Conservation (phyloP, 2,329 filamentous ascomycete species). For the Immersiporthe knoxdaviesiana region DNA sequence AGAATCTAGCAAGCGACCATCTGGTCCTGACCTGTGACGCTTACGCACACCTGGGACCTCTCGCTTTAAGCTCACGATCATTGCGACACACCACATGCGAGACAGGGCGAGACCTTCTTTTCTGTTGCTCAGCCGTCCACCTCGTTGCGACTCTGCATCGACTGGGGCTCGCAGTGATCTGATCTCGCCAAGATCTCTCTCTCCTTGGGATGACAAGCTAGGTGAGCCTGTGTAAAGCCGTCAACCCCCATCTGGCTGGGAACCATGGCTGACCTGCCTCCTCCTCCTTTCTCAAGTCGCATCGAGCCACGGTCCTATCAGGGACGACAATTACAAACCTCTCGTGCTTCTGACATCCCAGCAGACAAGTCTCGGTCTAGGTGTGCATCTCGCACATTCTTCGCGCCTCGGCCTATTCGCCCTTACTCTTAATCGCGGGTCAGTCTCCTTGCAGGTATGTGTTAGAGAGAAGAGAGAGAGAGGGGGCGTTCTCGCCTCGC, state of each 20-base stretch:
- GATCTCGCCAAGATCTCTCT: neutral
- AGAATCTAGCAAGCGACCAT: neutral
- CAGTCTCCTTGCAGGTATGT: neutral
- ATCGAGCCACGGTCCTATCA: neutral
- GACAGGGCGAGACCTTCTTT: neutral
- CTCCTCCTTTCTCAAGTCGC: neutral
- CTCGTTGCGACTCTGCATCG: neutral
- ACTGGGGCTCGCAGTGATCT: neutral
- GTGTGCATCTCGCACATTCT: neutral
- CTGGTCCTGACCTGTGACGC: neutral
- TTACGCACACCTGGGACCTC: neutral
- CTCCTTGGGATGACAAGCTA: neutral
- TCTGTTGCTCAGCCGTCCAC: neutral
- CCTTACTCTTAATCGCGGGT: neutral
- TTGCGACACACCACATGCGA: neutral
- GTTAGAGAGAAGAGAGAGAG: neutral
- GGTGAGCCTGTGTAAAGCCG: neutral
- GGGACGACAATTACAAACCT: neutral
- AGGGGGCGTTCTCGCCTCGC: neutral
- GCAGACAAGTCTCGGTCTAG: too few species aligned
- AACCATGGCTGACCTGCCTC: neutral
- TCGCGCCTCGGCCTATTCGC: constrained; percentile 1
- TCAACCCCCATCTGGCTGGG: neutral
- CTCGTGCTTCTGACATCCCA: neutral
- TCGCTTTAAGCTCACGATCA: neutral